Percentiles rank a stretch among this genome's conserved stretches.
These are phyloP conservation scores for Phaffia tasmanica DNA, from an alignment of 768 basidiomycete species.

Conservation along the genomic window DNA sequence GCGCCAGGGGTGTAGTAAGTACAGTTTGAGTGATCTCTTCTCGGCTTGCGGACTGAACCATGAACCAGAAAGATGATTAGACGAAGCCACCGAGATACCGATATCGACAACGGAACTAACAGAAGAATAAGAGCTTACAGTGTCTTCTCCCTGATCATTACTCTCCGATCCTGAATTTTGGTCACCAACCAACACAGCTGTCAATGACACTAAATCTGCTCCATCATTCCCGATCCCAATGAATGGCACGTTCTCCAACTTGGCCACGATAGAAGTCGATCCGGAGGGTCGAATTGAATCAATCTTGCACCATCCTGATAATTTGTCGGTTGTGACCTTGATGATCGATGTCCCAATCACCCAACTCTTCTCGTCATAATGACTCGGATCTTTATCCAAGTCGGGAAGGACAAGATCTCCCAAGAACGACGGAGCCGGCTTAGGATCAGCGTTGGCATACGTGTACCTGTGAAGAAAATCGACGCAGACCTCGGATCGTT, in stretches of 20 bases:
- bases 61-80: not conserved
- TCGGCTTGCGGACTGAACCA: not conserved
- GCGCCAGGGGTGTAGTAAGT: not conserved
- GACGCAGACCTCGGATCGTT: slow-evolving; percentile 88
- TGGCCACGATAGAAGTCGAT: slow-evolving; percentile 68
- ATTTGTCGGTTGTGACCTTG: slow-evolving; percentile 61
- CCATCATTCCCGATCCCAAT: slow-evolving; percentile 73
- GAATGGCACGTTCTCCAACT: slow-evolving; percentile 78
- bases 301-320: slow-evolving; percentile 80
- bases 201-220: slow-evolving; percentile 61
- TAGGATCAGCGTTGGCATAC: slow-evolving; percentile 84
- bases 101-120: not conserved
- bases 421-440: slow-evolving; percentile 67
- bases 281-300: slow-evolving; percentile 78
- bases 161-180: slow-evolving; percentile 32
- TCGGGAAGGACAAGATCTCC: slow-evolving; percentile 62
- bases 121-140: not conserved
- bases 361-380: slow-evolving; percentile 59
- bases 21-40: not conserved
- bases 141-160: not conserved
- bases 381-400: slow-evolving; percentile 30
- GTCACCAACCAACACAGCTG: slow-evolving; percentile 64
- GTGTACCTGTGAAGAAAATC: slow-evolving; percentile 95
- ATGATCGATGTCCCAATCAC: slow-evolving; percentile 70
- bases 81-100: not conserved